Evolutionary conservation across 2,329 filamentous ascomycete species (phyloP), one percentile per base, ranked within the genome.

Genomic region (Lithohypha guttulata): DNA sequence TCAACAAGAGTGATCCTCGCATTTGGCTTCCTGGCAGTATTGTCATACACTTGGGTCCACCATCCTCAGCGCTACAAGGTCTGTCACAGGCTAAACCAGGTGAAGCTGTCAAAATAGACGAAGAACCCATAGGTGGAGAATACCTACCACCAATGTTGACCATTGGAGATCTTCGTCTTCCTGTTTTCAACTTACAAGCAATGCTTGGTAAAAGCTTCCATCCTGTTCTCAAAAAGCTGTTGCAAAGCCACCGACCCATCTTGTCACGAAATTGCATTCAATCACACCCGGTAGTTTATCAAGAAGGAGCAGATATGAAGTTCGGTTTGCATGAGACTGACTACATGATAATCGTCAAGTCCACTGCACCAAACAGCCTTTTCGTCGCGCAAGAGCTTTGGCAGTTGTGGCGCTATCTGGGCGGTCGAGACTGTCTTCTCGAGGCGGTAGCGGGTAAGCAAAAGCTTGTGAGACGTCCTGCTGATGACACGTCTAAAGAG

Each of bases 371-470:
- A 7, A 35, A 34, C 4, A 25, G 40, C 3, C 33, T 26, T 13
- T 19, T 34, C 9, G 21, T 52, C 9, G 19, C 26, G 8, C 26
- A 31, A 21, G 48, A 52, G 30, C 25, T 49, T 13, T 52, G 49
- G 49, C 41, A 41, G 19, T 35, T 52, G 11, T 52, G 49, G 49
- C 44, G 44, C 4, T 50, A 50, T 33, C 18, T 52, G 7, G 49
- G 46, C 21, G 49, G 49, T 6, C 19, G 14, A 25, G 37, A 40
- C 22, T 39, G 35, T 15, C 35, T 39, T 3, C 19, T 31, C 5
- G 26, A 22, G n/a, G 27, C 17, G 13, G 6, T 11, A n/a, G n/a
- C n/a, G n/a, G n/a, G n/a, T n/a, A n/a, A n/a, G n/a, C n/a, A n/a
- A n/a, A n/a, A n/a, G n/a, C n/a, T n/a, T n/a, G n/a, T n/a, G n/a